A percentile compares a stretch with the other conserved stretches of the same genome.
These are phyloP conservation scores for Sclerotinia glacialis DNA, from an alignment of 2,329 filamentous ascomycete species.

Conservation along the genomic window DNA sequence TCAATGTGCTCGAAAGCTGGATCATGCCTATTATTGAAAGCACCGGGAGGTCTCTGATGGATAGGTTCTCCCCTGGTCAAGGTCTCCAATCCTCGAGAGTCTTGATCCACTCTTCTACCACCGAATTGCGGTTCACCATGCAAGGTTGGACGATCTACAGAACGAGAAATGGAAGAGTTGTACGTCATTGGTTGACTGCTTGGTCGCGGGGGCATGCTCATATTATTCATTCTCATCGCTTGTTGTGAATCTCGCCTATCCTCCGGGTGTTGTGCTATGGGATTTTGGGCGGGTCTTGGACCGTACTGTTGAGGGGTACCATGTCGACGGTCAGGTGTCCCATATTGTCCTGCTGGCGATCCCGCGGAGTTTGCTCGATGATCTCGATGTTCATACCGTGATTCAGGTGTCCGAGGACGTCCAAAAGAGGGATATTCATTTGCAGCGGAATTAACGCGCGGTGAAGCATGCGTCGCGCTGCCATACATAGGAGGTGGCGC, in stretches of 20 bases:
- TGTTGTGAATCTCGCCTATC: conserved; percentile 43
- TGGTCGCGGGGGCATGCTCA: conserved; percentile 37
- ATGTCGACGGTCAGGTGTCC: conserved; percentile 56
- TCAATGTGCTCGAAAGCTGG: conserved; percentile 54
- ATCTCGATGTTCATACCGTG: conserved; percentile 50
- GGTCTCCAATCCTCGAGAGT: conserved; percentile 26
- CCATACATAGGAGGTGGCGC: conserved; percentile 42
- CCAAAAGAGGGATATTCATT: conserved; percentile 62
- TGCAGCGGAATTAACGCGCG: conserved; percentile 42
- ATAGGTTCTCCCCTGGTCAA: conserved; percentile 43
- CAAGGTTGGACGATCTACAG: conserved; percentile 42
- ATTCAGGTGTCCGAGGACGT: conserved; percentile 72
- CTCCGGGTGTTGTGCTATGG: conserved; percentile 43
- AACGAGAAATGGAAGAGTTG: conserved; percentile 44
- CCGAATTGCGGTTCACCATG: conserved; percentile 31
- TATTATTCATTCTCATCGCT: conserved; percentile 34
- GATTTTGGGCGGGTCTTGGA: conserved; percentile 42
- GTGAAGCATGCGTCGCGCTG: conserved; percentile 42
- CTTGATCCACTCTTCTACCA: conserved; percentile 28
- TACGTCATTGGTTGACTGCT: conserved; percentile 38
- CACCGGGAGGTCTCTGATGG: conserved; percentile 30
- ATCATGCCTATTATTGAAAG: conserved; percentile 35
- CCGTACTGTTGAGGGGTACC: conserved; percentile 57
- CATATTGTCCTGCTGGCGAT: conserved; percentile 44
- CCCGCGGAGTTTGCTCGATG: conserved; percentile 41